Conservation (phyloP, 2,329 filamentous ascomycete species). For the Diaporthe sp. region DNA sequence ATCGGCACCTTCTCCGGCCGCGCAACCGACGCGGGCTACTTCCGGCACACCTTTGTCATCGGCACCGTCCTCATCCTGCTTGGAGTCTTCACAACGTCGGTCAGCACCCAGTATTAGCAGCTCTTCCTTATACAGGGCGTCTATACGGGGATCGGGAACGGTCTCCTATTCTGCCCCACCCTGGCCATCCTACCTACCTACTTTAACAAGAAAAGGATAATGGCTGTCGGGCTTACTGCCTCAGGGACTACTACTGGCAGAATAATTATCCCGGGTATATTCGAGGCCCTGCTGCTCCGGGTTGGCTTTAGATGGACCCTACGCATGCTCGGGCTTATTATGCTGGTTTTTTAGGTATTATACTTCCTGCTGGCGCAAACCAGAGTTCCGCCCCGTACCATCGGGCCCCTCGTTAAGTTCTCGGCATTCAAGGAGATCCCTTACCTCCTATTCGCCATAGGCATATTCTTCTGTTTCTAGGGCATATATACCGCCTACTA, state of each 20-base stretch:
- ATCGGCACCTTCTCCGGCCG: constrained; percentile 63
- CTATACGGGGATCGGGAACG: constrained; percentile 66
- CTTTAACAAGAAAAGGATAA: constrained; percentile 64
- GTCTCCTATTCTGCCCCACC: constrained; percentile 71
- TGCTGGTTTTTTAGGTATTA: constrained; percentile 56
- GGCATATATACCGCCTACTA: constrained; percentile 68
- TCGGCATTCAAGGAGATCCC: constrained; percentile 65
- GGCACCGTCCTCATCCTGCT: constrained; percentile 55
- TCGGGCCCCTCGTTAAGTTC: constrained; percentile 64
- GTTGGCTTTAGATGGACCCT: constrained; percentile 70
- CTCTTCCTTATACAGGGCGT: constrained; percentile 66
- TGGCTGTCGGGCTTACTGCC: constrained; percentile 71
- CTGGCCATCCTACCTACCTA: constrained; percentile 75
- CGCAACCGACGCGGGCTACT: constrained; percentile 64
- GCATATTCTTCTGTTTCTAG: constrained; percentile 60
- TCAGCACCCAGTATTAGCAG: constrained; percentile 62
- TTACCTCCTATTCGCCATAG: constrained; percentile 62
- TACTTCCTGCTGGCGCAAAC: constrained; percentile 54
- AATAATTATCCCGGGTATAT: constrained; percentile 66
- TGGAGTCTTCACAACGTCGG: constrained; percentile 59
- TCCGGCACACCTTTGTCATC: constrained; percentile 52
- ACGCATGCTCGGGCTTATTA: constrained; percentile 69
- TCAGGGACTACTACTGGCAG: constrained; percentile 69
- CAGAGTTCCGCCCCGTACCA: constrained; percentile 57
- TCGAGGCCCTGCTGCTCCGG: constrained; percentile 63